Evolutionary conservation across 345 rosid genomes (phyloP).

Genomic region (Conringia planisiliqua): DNA sequence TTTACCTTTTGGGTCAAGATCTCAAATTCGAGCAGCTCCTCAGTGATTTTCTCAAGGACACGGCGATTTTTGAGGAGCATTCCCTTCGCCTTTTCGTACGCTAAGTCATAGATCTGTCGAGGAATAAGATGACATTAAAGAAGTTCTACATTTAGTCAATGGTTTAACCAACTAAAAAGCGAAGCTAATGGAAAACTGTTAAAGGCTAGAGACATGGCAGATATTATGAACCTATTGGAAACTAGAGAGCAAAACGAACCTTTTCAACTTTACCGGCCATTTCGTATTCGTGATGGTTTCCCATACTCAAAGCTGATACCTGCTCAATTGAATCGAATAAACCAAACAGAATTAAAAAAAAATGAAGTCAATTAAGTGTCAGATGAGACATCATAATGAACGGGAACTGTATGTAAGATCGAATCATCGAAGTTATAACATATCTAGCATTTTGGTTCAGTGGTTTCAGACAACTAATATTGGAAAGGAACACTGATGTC

Average conservation of each 20-base stretch:
- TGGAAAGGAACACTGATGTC: slow-evolving; percentile 1
- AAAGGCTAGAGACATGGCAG: not conserved
- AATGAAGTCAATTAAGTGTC: not conserved
- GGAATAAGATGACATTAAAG: slow-evolving; percentile 4
- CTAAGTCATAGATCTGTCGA: slow-evolving; percentile 74
- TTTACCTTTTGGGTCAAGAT: slow-evolving; percentile 83
- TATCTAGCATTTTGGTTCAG: slow-evolving; percentile 6
- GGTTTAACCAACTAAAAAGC: slow-evolving; percentile 1
- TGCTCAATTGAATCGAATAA: slow-evolving; percentile 29
- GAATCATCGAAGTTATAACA: not conserved
- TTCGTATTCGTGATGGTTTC: slow-evolving; percentile 74
- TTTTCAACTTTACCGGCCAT: slow-evolving; percentile 88
- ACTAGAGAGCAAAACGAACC: slow-evolving; percentile 39
- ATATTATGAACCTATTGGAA: not conserved
- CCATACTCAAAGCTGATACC: slow-evolving; percentile 84
- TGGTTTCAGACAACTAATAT: not conserved
- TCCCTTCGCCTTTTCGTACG: slow-evolving; percentile 69
- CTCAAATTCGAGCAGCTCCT: slow-evolving; percentile 84
- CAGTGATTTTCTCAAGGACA: slow-evolving; percentile 83
- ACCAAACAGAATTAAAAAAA: slow-evolving; percentile 4
- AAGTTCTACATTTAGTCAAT: slow-evolving; percentile 19
- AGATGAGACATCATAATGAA: slow-evolving; percentile 12
- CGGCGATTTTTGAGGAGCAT: slow-evolving; percentile 67
- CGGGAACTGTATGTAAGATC: slow-evolving; percentile 1
- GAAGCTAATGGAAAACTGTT: not conserved